Conservation (phyloP, 2,329 filamentous ascomycete species). For the Phaeoacremonium minimum region DNA sequence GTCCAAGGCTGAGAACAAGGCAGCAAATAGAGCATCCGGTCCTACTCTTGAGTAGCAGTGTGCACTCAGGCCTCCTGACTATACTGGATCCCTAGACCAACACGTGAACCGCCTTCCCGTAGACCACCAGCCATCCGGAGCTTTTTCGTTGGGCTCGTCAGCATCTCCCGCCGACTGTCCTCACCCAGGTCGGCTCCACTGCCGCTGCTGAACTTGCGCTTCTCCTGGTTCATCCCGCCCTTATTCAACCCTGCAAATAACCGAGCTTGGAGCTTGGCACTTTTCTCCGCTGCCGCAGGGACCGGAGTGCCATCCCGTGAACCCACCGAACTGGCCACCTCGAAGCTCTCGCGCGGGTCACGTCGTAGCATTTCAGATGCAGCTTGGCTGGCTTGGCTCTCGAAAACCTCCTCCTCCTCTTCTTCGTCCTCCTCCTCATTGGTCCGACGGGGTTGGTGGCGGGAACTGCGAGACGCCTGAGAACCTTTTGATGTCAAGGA, state of each 20-base stretch:
- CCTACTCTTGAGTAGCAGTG: no score
- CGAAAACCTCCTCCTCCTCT: slow-evolving; percentile 59
- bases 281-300: slow-evolving; percentile 38
- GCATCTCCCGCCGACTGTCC: slow-evolving; percentile 25
- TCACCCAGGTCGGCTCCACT: slow-evolving; percentile 13
- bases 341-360: slow-evolving; percentile 48
- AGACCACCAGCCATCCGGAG: slow-evolving; percentile 34
- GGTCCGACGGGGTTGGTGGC: no score
- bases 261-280: slow-evolving; percentile 46
- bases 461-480: slow-evolving; percentile 12
- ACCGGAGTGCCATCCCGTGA: slow-evolving; percentile 39
- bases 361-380: slow-evolving; percentile 71
- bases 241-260: slow-evolving; percentile 41
- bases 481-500: slow-evolving; percentile 19
- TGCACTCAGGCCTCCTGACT: slow-evolving; percentile 15
- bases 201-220: slow-evolving; percentile 44
- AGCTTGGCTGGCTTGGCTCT: slow-evolving; percentile 73
- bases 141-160: slow-evolving; percentile 48
- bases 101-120: slow-evolving; percentile 29
- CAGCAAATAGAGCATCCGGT: no score
- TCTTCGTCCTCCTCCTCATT: slow-evolving; percentile 23
- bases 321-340: slow-evolving; percentile 37
- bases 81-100: slow-evolving; percentile 52
- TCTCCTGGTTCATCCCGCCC: slow-evolving; percentile 31
- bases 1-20: no score